Conservation (phyloP, 78 protist species). For the Planoprotostelium fungivorum region DNA sequence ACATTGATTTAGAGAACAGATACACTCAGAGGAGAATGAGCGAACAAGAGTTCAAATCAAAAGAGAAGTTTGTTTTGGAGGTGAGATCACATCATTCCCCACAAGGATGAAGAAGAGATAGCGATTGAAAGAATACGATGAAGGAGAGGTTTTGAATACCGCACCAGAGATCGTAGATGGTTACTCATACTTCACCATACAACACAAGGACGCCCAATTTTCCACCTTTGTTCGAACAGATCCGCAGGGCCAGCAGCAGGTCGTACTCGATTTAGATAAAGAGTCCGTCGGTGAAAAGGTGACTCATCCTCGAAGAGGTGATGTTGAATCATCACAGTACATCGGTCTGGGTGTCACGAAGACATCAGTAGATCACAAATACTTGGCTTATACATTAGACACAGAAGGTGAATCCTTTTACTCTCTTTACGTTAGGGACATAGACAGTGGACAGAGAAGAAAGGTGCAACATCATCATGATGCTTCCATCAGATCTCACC, state of each 20-base stretch:
- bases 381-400: not conserved
- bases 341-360: not conserved
- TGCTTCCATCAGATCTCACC: no score
- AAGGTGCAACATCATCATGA: not conserved
- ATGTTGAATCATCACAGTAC: not conserved
- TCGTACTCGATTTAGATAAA: not conserved
- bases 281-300: not conserved
- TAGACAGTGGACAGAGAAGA: not conserved
- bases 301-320: not conserved
- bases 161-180: not conserved
- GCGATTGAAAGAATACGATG: not conserved
- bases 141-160: not conserved
- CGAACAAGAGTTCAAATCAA: not conserved
- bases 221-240: not conserved
- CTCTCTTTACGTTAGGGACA: not conserved
- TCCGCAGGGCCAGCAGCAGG: not conserved
- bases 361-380: not conserved
- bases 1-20: not conserved
- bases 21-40: not conserved
- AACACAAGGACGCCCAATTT: not conserved
- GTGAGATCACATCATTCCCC: not conserved
- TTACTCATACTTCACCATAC: not conserved
- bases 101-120: not conserved
- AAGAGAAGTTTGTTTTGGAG: not conserved
- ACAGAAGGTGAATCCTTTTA: not conserved